Evolutionary conservation across 2,329 filamentous ascomycete genomes (phyloP).

Genomic region (Dothideomycetidae sp.): DNA sequence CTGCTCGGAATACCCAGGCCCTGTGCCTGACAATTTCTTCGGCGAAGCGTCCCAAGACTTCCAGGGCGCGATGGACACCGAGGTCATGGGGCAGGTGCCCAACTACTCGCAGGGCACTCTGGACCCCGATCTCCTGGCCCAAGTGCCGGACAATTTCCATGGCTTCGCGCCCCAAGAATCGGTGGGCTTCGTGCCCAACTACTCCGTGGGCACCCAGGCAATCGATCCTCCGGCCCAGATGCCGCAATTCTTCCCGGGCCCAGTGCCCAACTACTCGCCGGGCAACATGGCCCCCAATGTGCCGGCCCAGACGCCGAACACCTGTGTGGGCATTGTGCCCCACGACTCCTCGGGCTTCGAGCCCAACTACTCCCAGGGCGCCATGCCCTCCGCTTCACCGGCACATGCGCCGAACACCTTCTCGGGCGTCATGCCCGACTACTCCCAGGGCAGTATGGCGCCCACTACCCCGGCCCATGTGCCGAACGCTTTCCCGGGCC

Average conservation of each 20-base stretch:
- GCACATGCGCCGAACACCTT: too few relatives aligned
- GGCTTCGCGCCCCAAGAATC: not conserved
- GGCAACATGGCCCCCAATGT: not conserved
- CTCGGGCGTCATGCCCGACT: too few relatives aligned
- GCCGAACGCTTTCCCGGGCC: too few relatives aligned
- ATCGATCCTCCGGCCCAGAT: not conserved
- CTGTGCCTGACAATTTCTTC: not conserved
- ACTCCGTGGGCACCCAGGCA: not conserved
- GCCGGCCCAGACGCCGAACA: too few relatives aligned
- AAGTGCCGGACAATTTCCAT: not conserved
- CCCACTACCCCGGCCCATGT: too few relatives aligned
- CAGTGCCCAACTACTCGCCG: not conserved
- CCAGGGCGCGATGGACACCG: not conserved
- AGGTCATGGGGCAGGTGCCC: not conserved
- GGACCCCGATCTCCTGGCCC: not conserved
- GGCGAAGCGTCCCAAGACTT: not conserved
- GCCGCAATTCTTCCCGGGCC: not conserved
- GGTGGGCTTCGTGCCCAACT: not conserved
- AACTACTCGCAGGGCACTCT: not conserved
- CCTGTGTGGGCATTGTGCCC: too few relatives aligned
- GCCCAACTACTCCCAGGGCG: too few relatives aligned
- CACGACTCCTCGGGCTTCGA: too few relatives aligned
- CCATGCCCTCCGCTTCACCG: too few relatives aligned
- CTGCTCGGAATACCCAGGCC: not conserved
- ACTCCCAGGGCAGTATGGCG: too few relatives aligned